Evolutionary conservation across 352 stramenopile species (phyloP), one percentile per base, ranked within the genome.

Genomic region (Globisporangium barbulae): DNA sequence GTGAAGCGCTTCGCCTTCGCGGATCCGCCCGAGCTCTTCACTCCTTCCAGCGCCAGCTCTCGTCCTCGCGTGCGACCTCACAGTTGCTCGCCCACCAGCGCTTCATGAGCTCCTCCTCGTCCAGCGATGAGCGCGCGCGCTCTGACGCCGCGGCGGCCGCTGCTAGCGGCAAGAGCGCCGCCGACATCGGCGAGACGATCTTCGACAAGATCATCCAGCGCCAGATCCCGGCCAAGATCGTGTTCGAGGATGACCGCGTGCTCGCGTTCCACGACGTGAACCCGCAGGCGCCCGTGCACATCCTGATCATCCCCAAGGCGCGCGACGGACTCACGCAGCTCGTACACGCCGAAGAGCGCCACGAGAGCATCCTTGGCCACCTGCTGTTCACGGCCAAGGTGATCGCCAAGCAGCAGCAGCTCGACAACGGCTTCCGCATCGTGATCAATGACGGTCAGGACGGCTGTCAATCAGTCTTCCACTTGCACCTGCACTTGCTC

Each of bases 261-360:
- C 76, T 99, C 7, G 97, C 97, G n/a, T 99, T 99, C 76, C 97
- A 98, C 63, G 97, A 99, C 78, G 98, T 99, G 54, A 97, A 92
- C 70, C 97, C 97, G 47, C 84, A 97, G 61, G 95, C 97, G 56
- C 96, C 96, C 0, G 94, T 96, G 41, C 97, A 99, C 72, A 88
- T 99, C 35, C 73, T 99, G 31, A 82, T 99, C 42, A 99, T 99
- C 68, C 97, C 97, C 19, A 99, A 99, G 79, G 72, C 89, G 69
- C 80, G 96, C 17, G 85, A 97, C 61, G 94, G 94, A 9, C 80
- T 99, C 54, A 97, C 95, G 22, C 83, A 96, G 61, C 81, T 99
- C 53, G 78, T 79, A 30, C 83, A 94, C 63, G 97, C 83, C 13
- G 74, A 95, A 39, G 90, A 98, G 63, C 85, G 91, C 63, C 94